A percentile compares a stretch with the other conserved stretches of the same genome.
phyloP scores from a whole-genome alignment of 495 filamentous ascomycete species.

The Hypoxylon trugodes region DNA sequence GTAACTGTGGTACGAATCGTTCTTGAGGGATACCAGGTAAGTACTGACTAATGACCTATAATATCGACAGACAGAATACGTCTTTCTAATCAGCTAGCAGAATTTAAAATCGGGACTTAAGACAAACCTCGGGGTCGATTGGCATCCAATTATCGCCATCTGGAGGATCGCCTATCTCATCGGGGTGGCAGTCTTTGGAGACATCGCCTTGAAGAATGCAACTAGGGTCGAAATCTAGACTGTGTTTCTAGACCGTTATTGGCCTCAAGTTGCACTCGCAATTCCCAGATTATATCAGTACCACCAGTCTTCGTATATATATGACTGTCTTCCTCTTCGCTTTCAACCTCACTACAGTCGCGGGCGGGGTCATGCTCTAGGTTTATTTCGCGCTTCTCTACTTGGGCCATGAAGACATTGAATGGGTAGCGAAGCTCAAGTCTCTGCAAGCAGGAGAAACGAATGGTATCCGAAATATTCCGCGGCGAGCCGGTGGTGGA shows the following conservation, averaged over 20 bases:
- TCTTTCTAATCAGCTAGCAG: constrained; percentile 1
- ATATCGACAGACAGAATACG: not conserved
- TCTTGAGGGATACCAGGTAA: not conserved
- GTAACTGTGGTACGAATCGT: not conserved
- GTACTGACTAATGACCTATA: constrained; percentile 23
- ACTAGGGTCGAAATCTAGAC: not conserved
- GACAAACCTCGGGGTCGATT: constrained; percentile 1
- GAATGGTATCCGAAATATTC: not conserved
- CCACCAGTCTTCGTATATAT: not conserved
- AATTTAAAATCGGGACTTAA: not conserved
- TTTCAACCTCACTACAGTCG: not conserved
- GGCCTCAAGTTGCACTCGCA: not conserved
- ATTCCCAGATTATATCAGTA: constrained; percentile 3
- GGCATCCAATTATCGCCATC: not conserved
- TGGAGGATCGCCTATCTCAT: not conserved
- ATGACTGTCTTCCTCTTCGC: not conserved
- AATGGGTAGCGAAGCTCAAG: constrained; percentile 9
- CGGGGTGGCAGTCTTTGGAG: constrained; percentile 1
- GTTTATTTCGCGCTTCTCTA: constrained; percentile 6
- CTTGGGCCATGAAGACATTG: constrained; percentile 7
- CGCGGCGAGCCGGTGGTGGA: not conserved
- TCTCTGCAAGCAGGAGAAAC: not conserved
- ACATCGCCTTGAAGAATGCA: constrained; percentile 10
- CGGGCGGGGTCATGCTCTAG: not conserved
- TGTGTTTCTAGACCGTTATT: not conserved